Conservation (phyloP, 305 asterid species). For the Fraxinus baroniana region DNA sequence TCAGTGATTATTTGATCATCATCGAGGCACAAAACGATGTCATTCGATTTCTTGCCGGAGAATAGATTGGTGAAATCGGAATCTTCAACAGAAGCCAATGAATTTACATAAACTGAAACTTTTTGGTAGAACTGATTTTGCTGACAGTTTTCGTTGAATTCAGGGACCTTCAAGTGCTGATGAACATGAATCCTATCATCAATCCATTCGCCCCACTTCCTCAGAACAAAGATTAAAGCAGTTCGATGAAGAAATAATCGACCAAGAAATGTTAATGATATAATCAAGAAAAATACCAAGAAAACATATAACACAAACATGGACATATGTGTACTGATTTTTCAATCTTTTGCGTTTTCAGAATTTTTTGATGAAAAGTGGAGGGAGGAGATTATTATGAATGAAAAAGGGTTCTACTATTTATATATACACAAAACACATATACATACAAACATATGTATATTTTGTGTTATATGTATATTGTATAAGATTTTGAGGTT, state of each 20-base stretch:
- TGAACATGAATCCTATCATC: conserved; percentile 65
- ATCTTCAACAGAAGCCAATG: conserved; percentile 57
- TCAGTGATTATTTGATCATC: conserved; percentile 50
- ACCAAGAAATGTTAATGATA: conserved; percentile 21
- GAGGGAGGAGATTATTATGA: background rate
- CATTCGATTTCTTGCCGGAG: conserved; percentile 54
- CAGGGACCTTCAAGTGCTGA: conserved; percentile 63
- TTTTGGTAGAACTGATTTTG: conserved; percentile 52
- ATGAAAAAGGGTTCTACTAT: background rate
- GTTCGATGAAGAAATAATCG: conserved; percentile 60
- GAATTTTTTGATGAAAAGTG: background rate
- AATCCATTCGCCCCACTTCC: conserved; percentile 51
- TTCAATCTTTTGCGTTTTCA: background rate
- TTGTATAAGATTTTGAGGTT: background rate
- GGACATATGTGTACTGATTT: background rate
- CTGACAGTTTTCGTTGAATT: conserved; percentile 53
- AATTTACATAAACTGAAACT: conserved; percentile 52
- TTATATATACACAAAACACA: background rate
- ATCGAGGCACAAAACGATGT: conserved; percentile 54
- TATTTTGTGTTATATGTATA: background rate
- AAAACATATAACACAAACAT: conserved; percentile 4
- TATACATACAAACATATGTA: background rate
- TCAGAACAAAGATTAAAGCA: conserved; percentile 48
- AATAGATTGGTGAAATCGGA: conserved; percentile 65
- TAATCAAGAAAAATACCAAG: conserved; percentile 20